phyloP scores from a whole-genome alignment of 495 filamentous ascomycete species.

The Bacidia rubella region DNA sequence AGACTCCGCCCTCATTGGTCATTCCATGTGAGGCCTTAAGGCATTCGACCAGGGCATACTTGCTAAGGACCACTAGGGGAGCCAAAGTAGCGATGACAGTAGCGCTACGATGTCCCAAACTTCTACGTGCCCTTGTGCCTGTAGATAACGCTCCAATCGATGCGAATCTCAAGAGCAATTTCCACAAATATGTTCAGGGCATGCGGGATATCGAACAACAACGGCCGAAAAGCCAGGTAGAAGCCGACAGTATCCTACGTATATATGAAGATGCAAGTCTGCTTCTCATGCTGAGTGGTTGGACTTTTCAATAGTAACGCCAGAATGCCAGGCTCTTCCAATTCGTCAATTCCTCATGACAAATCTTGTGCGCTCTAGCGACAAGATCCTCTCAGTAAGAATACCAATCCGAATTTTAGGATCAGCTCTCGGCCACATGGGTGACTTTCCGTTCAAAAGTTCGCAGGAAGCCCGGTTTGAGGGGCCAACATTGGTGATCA shows the following conservation, averaged over 20 bases:
- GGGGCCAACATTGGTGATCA: slow-evolving; percentile 68
- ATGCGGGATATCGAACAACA: slow-evolving; percentile 70
- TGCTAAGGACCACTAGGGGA: slow-evolving; percentile 42
- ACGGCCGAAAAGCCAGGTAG: slow-evolving; percentile 49
- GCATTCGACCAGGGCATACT: neutral
- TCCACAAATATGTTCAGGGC: slow-evolving; percentile 67
- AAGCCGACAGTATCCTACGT: slow-evolving; percentile 68
- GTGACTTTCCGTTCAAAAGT: slow-evolving; percentile 72
- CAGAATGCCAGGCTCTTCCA: slow-evolving; percentile 37
- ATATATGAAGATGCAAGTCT: slow-evolving; percentile 53
- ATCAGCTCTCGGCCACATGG: slow-evolving; percentile 49
- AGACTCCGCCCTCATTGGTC: slow-evolving; percentile 68
- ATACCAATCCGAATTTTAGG: slow-evolving; percentile 49
- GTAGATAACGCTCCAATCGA: slow-evolving; percentile 92
- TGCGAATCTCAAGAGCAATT: slow-evolving; percentile 55
- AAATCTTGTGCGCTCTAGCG: slow-evolving; percentile 53
- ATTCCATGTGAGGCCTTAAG: slow-evolving; percentile 63
- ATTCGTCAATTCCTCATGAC: slow-evolving; percentile 89
- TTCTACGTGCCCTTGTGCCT: slow-evolving; percentile 55
- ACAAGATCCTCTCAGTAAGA: slow-evolving; percentile 34
- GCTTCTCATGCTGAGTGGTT: neutral
- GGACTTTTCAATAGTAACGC: too few species aligned
- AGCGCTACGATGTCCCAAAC: slow-evolving; percentile 51
- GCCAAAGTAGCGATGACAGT: slow-evolving; percentile 91
- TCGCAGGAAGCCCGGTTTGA: slow-evolving; percentile 47